These are phyloP conservation scores for Tricholoma bakamatsutake DNA, from an alignment of 768 basidiomycete species.

Conservation along the genomic window DNA sequence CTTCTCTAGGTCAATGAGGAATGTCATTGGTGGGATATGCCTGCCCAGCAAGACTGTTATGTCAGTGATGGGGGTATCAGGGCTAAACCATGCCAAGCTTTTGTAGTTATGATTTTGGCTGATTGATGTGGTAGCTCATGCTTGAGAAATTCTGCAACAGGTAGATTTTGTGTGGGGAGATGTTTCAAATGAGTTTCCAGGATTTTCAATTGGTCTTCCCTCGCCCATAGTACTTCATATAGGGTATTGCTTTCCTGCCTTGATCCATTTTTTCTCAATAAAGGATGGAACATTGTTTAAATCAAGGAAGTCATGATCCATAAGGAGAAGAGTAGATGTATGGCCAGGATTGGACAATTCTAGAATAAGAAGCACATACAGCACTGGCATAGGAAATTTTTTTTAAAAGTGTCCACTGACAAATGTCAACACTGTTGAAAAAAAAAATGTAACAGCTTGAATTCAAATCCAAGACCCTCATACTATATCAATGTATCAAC, in stretches of 20 bases:
- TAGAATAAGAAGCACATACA: neutral
- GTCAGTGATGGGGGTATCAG: slow-evolving; percentile 2
- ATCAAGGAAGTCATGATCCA: too few species aligned
- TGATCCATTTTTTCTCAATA: neutral
- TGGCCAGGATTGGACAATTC: too few species aligned
- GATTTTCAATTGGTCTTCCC: neutral
- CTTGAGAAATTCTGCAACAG: neutral
- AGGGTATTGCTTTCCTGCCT: neutral
- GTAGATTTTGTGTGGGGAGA: neutral
- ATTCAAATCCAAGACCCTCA: neutral
- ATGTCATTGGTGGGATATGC: neutral
- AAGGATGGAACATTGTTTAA: neutral
- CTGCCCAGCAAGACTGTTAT: neutral
- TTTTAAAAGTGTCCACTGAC: neutral
- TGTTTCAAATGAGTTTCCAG: neutral
- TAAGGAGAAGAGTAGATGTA: too few species aligned
- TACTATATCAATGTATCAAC: neutral
- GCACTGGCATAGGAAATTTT: neutral
- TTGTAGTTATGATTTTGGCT: neutral
- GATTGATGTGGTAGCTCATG: neutral
- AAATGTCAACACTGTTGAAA: neutral
- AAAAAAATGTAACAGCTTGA: neutral
- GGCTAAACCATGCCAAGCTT: neutral
- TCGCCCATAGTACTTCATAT: neutral
- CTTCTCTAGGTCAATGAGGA: neutral